Percentiles rank a stretch among this genome's conserved stretches.
phyloP scores from a whole-genome alignment of 768 basidiomycete genomes.

The Leccinum variicolor region DNA sequence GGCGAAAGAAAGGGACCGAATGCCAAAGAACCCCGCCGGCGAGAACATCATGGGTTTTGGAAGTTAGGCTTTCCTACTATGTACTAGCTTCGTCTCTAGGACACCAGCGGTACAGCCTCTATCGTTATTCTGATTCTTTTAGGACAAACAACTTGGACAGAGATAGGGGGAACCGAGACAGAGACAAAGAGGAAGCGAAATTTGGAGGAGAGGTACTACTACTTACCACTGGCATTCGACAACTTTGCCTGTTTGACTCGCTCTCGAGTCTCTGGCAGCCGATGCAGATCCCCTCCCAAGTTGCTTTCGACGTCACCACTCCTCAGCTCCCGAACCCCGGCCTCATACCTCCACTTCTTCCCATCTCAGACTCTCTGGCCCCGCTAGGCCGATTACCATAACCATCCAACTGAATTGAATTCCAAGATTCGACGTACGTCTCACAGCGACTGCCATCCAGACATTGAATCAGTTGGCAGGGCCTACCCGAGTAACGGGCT shows the following conservation, averaged over 20 bases:
- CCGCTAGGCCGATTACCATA: not conserved
- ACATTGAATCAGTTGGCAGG: not conserved
- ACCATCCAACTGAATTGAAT: not conserved
- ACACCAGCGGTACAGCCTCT: slow-evolving; percentile 12
- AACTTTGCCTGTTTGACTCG: not conserved
- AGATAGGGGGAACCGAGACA: not conserved
- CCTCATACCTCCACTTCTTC: not conserved
- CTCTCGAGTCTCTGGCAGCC: not conserved
- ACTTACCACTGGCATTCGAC: not conserved
- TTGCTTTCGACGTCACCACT: not conserved
- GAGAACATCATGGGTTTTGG: not conserved
- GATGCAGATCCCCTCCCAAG: not conserved
- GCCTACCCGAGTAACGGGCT: not conserved
- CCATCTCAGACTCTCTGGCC: not conserved
- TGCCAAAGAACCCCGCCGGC: not conserved
- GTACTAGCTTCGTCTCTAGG: slow-evolving; percentile 8
- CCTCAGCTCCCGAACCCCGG: not conserved
- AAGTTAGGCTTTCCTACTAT: slow-evolving; percentile 1
- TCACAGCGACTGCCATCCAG: not conserved
- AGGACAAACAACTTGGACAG: not conserved
- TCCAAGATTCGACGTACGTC: not conserved
- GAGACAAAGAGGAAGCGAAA: not conserved
- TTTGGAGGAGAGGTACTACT: too few species aligned
- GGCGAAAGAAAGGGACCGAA: not conserved
- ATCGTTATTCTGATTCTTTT: not conserved